Evolutionary conservation across 345 rosid genomes (phyloP).

Genomic region (Syzygium jambos): DNA sequence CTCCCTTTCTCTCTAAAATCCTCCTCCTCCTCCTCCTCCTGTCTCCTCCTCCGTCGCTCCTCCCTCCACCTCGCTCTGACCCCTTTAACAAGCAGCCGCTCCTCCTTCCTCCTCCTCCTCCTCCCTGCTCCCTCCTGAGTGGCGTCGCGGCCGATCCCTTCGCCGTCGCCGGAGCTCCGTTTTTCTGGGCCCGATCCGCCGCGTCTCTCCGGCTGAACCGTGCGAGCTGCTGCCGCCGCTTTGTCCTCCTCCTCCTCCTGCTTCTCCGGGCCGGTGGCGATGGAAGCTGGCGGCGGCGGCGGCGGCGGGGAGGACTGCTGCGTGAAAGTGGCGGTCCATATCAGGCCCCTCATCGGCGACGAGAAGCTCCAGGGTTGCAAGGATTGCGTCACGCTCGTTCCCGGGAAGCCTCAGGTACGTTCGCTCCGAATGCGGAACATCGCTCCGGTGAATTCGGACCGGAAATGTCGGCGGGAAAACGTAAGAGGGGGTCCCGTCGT

Average conservation of each 20-base stretch:
- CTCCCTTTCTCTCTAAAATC: constrained; percentile 16
- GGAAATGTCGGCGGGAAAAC: not conserved
- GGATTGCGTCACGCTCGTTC: constrained; percentile 81
- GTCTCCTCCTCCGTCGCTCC: not conserved
- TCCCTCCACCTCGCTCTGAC: not conserved
- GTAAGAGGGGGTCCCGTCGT: not conserved
- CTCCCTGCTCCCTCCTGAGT: not conserved
- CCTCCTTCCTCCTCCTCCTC: not conserved
- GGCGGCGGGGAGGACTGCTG: constrained; percentile 67
- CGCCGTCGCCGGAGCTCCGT: not conserved
- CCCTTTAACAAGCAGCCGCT: too few relatives aligned
- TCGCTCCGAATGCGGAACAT: not conserved
- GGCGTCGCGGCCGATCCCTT: not conserved
- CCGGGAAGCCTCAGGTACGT: constrained; percentile 95
- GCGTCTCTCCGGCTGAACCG: not conserved
- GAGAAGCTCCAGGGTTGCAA: constrained; percentile 88
- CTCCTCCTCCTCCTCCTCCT: not conserved
- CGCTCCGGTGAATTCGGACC: not conserved
- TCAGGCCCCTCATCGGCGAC: constrained; percentile 94
- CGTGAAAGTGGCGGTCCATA: constrained; percentile 92
- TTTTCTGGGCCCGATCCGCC: not conserved
- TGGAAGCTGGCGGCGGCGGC: constrained; percentile 31
- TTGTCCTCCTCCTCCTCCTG: not conserved
- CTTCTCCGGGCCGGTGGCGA: constrained; percentile 9
- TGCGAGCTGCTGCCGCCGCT: not conserved